These are phyloP conservation scores for Cardamine occulta DNA, from an alignment of 345 rosid genomes.

Conservation along the genomic window DNA sequence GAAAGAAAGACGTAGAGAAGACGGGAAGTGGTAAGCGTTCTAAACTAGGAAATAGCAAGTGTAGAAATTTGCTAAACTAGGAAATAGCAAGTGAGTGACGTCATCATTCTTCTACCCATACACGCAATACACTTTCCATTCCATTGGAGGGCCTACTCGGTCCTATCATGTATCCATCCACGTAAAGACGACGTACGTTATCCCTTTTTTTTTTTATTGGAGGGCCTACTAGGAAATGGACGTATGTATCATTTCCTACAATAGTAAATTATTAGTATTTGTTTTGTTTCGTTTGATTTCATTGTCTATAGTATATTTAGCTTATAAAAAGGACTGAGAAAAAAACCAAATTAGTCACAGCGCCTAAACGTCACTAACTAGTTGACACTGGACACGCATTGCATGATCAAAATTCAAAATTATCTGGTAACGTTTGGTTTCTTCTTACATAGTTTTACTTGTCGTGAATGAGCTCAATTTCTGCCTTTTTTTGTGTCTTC, in stretches of 20 bases:
- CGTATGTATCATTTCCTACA: no score
- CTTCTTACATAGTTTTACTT: not conserved
- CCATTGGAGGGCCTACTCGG: not conserved
- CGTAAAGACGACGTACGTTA: not conserved
- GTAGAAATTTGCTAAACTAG: not conserved
- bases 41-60: not conserved
- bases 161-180: slow-evolving; percentile 28
- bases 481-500: no score
- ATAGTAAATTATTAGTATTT: not conserved
- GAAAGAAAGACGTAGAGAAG: slow-evolving; percentile 33
- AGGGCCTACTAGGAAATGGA: no score
- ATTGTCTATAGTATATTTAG: not conserved
- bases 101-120: slow-evolving; percentile 23
- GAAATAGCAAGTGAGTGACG: slow-evolving; percentile 24
- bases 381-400: not conserved
- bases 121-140: slow-evolving; percentile 17
- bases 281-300: slow-evolving; percentile 1
- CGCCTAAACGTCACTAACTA: no score
- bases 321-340: no score
- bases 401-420: not conserved
- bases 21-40: slow-evolving; percentile 28
- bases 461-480: no score
- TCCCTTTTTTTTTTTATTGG: not conserved
- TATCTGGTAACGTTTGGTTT: not conserved
- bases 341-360: no score